phyloP scores from a whole-genome alignment of 305 asterid species.

The Fraxinus ornus region DNA sequence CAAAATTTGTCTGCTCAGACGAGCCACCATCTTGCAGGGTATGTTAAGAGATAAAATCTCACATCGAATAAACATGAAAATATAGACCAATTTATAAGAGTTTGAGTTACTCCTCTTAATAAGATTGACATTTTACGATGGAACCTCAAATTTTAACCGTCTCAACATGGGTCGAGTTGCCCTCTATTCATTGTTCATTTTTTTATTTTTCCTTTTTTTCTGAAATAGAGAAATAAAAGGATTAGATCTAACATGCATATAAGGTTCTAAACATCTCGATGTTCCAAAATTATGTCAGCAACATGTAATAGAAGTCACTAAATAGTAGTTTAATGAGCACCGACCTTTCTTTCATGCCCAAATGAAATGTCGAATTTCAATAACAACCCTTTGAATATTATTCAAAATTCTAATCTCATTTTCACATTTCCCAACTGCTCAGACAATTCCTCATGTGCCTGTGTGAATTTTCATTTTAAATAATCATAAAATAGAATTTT shows the following conservation, averaged over 20 bases:
- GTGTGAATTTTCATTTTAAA: background rate
- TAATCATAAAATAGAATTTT: constrained; percentile 9
- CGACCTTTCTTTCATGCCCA: constrained; percentile 33
- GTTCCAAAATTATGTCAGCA: background rate
- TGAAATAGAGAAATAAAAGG: background rate
- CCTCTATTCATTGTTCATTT: background rate
- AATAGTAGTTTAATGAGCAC: constrained; percentile 41
- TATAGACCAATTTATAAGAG: no score
- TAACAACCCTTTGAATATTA: constrained; percentile 19
- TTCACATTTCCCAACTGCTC: constrained; percentile 37
- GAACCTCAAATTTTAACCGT: no score
- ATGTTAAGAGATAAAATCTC: no score
- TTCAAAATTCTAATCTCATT: constrained; percentile 41
- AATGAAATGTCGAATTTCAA: constrained; percentile 38
- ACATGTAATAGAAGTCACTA: constrained; percentile 34
- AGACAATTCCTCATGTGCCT: constrained; percentile 24
- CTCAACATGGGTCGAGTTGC: background rate
- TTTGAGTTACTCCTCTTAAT: no score
- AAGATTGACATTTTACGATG: no score
- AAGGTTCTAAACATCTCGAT: background rate
- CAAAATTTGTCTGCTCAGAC: no score
- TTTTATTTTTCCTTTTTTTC: no score
- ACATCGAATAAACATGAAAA: no score
- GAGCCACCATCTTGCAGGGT: no score
- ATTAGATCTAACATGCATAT: background rate